Conservation (phyloP, 2,329 filamentous ascomycete genomes). For the Aphanoascus verrucosus region DNA sequence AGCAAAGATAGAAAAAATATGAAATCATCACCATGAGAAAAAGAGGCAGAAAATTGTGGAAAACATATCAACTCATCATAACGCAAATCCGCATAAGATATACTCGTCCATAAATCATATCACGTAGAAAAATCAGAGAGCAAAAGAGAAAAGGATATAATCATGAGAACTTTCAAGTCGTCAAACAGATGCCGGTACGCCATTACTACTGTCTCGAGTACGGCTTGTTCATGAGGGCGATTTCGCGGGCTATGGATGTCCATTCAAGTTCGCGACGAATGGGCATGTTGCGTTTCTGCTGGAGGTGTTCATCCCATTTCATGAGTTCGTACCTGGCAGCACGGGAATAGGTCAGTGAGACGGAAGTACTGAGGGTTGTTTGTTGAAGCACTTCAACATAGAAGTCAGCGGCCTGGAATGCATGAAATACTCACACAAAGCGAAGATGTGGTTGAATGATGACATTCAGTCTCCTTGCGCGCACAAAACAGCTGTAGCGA, state of each 20-base stretch:
- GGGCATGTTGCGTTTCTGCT: conserved; percentile 41
- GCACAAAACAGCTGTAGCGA: conserved; percentile 65
- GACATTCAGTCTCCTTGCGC: conserved; percentile 83
- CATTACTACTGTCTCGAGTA: conserved; percentile 46
- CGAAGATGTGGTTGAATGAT: conserved; percentile 95
- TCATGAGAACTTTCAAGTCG: neutral
- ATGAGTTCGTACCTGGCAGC: conserved; percentile 63
- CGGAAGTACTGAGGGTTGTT: neutral
- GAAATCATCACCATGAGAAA: conserved; percentile 13
- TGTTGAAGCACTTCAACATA: neutral
- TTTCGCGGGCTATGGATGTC: conserved; percentile 76
- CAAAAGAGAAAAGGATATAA: neutral
- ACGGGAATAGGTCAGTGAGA: neutral
- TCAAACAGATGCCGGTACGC: neutral
- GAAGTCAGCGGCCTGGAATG: neutral
- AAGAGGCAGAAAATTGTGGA: neutral
- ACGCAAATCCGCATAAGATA: neutral
- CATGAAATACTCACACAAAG: conserved; percentile 53
- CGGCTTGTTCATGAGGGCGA: conserved; percentile 90
- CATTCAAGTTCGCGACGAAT: conserved; percentile 78
- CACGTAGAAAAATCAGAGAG: neutral
- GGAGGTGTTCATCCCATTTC: conserved; percentile 82
- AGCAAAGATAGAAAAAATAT: conserved; percentile 12
- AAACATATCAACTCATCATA: neutral
- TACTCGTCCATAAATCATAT: conserved; percentile 1